Conservation (phyloP, 768 basidiomycete genomes). For the Leccinum subgranulosum region DNA sequence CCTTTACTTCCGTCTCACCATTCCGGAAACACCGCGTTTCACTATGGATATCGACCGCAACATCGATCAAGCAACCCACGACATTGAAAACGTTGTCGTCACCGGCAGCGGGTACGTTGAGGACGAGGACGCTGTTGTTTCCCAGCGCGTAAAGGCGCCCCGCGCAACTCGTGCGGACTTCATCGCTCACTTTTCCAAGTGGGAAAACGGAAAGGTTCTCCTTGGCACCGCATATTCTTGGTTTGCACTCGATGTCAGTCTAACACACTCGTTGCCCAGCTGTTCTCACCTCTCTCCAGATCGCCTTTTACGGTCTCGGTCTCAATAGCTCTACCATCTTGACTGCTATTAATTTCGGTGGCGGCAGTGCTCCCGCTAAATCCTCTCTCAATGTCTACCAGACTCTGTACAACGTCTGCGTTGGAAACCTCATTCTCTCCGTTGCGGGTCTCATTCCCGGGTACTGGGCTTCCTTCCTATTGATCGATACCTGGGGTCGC, state of each 20-base stretch:
- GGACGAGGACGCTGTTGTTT: slow-evolving; percentile 48
- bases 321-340: slow-evolving; percentile 81
- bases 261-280: neutral
- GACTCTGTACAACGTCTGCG: slow-evolving; percentile 58
- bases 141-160: slow-evolving; percentile 62
- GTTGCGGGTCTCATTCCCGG: slow-evolving; percentile 81
- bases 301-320: slow-evolving; percentile 87
- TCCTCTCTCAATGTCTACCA: slow-evolving; percentile 46
- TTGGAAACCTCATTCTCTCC: slow-evolving; percentile 76
- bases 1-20: slow-evolving; percentile 90
- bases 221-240: slow-evolving; percentile 79
- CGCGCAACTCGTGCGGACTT: slow-evolving; percentile 72
- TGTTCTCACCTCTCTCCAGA: slow-evolving; percentile 36
- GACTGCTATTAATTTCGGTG: slow-evolving; percentile 63
- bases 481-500: slow-evolving; percentile 79
- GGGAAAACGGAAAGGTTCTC: slow-evolving; percentile 78
- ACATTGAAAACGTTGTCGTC: slow-evolving; percentile 67
- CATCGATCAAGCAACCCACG: slow-evolving; percentile 66
- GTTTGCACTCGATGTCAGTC: slow-evolving; percentile 80
- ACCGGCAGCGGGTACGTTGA: slow-evolving; percentile 44
- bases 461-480: slow-evolving; percentile 53
- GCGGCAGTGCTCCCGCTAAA: slow-evolving; percentile 24
- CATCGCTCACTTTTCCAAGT: slow-evolving; percentile 58
- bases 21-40: slow-evolving; percentile 87
- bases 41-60: slow-evolving; percentile 92